Conservation (phyloP, 1,284 basidiomycete genomes). For the Puccinia horiana region DNA sequence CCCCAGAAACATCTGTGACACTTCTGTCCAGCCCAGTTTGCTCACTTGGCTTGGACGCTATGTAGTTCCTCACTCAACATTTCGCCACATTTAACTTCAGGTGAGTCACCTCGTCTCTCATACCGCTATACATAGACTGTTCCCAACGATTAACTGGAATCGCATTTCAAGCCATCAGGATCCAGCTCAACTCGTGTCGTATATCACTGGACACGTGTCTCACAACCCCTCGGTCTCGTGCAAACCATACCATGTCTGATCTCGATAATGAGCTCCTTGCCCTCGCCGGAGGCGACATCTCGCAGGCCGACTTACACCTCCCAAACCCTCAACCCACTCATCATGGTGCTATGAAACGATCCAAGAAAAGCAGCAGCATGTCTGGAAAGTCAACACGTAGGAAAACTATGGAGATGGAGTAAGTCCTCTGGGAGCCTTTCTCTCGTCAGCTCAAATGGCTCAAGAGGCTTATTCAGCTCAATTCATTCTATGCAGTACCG, state of each 20-base stretch:
- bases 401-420: conserved; percentile 48
- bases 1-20: no score
- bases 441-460: not conserved
- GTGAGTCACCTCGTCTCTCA: no score
- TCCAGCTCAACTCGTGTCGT: not conserved
- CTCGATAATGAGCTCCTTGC: conserved; percentile 45
- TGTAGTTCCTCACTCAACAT: no score
- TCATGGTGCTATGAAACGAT: conserved; percentile 15
- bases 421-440: not conserved
- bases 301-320: not conserved
- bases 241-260: conserved; percentile 27
- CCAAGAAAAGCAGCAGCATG: not conserved
- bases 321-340: conserved; percentile 7
- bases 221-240: not conserved
- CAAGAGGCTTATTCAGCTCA: not conserved
- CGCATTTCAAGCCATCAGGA: not conserved
- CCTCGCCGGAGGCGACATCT: conserved; percentile 38
- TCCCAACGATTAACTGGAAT: no score
- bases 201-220: no score
- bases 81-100: no score
- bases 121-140: no score
- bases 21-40: no score
- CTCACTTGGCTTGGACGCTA: no score
- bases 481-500: not conserved
- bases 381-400: conserved; percentile 20